Base-by-base conservation (phyloP, 2,329 filamentous ascomycete genomes). In the Cercospora citrullina region DNA sequence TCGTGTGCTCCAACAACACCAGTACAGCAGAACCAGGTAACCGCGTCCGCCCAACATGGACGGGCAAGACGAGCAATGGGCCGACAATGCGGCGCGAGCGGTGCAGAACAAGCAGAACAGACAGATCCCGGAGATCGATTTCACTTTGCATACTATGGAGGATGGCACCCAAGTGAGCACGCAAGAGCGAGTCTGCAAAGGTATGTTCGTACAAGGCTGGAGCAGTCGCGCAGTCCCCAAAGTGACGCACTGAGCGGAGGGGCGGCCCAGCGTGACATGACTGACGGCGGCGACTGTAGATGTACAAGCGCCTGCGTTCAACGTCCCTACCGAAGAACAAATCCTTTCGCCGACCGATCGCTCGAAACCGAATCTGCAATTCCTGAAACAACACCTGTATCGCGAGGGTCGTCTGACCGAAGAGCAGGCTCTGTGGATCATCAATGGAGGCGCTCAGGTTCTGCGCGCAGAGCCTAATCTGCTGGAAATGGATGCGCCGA, bases 401-500 rank as follows among this genome's bases (percentile, higher is more conserved):
- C 91, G 95, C 72, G 95, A 99, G 84, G 95, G 95, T 70, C 93
- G 95, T 74, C 85, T 99, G 79, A 98, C 94, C 58, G 94, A 99
- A 80, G 94, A 98, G 76, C 95, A 99, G 84, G 95, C 95, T 67
- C 85, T 99, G 80, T 98, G 91, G 89, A 99, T 99, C 76, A 90
- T 99, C 80, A 88, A 89, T 75, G 89, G 90, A 75, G 95, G 94
- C 70, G 93, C 93, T 65, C 91, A 97, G 80, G 83, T 99, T 61
- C 86, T 99, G 76, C 91, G 90, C 77, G 86, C 90, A 70, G 95
- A 99, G 83, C 94, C 95, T 72, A 99, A 98, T 81, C 85, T 99
- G 72, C 86, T 99, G 74, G 95, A 99, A 85, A 99, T 99, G 95
- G 95, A 99, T 81, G 95, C 95, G 48, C 95, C 95, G 69, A 99